Percentiles rank a stretch among this genome's conserved stretches.
Evolutionary conservation across 176 grass and related monocot genomes (phyloP).

Genomic region (Paspalum vaginatum): DNA sequence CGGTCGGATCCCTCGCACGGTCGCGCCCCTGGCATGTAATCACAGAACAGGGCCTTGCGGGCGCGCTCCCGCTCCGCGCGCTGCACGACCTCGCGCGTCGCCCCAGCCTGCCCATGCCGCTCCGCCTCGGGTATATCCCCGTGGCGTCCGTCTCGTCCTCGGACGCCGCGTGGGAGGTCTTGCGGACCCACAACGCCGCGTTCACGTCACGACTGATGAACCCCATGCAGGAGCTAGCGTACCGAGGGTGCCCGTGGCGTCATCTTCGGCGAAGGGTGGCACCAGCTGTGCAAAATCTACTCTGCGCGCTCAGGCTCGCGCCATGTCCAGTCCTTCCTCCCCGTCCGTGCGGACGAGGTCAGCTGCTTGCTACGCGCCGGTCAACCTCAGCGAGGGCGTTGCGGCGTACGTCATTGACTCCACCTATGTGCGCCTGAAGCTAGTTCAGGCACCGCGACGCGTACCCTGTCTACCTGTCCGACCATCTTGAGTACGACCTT

Average conservation of each 20-base stretch:
- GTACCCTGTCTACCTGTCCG: conserved; percentile 54
- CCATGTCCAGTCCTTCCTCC: conserved; percentile 25
- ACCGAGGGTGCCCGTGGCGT: conserved; percentile 20
- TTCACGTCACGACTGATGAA: conserved; percentile 44
- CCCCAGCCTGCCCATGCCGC: conserved; percentile 40
- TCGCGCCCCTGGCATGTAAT: too few species aligned
- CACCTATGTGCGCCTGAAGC: conserved; percentile 41
- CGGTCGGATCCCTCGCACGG: too few species aligned
- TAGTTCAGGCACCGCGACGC: conserved; percentile 25
- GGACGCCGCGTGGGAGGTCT: conserved; percentile 32
- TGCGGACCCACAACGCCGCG: conserved; percentile 4
- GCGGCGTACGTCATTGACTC: conserved; percentile 25
- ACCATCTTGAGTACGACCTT: conserved; percentile 52
- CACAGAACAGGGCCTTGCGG: too few species aligned
- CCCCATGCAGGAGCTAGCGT: conserved; percentile 16
- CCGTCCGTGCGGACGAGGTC: conserved; percentile 21
- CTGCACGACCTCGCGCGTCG: conserved; percentile 39
- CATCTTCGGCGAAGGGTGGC: conserved; percentile 36
- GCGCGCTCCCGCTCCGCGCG: conserved; percentile 47
- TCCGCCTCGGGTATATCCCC: conserved; percentile 1
- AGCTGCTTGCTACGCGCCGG: conserved; percentile 19
- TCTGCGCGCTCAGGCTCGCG: conserved; percentile 32
- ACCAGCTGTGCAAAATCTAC: conserved; percentile 9
- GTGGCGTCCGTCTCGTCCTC: conserved; percentile 37
- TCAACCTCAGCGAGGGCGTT: not conserved